A percentile compares a stretch with the other conserved stretches of the same genome.
phyloP scores from a whole-genome alignment of 768 basidiomycete species.

The Amyloporia xantha region DNA sequence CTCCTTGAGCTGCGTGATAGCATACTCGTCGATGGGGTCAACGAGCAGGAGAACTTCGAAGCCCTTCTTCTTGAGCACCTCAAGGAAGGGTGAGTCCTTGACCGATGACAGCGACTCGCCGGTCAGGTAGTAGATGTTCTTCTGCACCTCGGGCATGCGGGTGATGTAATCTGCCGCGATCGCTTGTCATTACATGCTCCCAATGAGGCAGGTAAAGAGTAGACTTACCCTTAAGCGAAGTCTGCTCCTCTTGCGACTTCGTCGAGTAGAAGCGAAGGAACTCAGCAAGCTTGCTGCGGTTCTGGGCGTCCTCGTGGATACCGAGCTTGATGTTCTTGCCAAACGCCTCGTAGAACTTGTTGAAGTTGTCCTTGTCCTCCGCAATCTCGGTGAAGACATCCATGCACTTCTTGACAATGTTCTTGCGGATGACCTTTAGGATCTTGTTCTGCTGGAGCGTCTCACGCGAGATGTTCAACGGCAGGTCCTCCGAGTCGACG shows the following conservation, averaged over 20 bases:
- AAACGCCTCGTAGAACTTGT: constrained; percentile 96
- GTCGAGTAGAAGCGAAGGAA: constrained; percentile 99
- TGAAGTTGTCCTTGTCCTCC: constrained; percentile 99
- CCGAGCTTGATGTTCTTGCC: constrained; percentile 99
- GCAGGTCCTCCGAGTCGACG: constrained; percentile 99
- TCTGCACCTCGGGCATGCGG: constrained; percentile 98
- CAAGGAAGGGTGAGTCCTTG: constrained; percentile 96
- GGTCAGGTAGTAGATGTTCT: constrained; percentile 98
- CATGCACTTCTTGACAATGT: constrained; percentile 97
- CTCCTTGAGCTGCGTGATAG: constrained; percentile 97
- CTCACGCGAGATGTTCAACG: constrained; percentile 99
- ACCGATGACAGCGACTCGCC: constrained; percentile 92
- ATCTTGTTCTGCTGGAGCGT: constrained; percentile 99
- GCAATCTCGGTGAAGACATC: constrained; percentile 94
- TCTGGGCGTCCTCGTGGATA: constrained; percentile 98
- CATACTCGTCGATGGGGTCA: constrained; percentile 99
- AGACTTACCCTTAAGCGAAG: constrained; percentile 81
- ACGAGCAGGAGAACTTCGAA: constrained; percentile 97
- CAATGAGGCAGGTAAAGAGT: constrained; percentile 3
- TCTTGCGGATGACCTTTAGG: constrained; percentile 98
- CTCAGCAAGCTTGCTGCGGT: constrained; percentile 98
- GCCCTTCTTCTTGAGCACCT: constrained; percentile 99
- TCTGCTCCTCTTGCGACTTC: constrained; percentile 84
- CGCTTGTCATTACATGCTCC: constrained; percentile 5
- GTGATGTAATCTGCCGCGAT: constrained; percentile 88